phyloP scores from a whole-genome alignment of 495 filamentous ascomycete species.

The Astrothelium macrocarpum region DNA sequence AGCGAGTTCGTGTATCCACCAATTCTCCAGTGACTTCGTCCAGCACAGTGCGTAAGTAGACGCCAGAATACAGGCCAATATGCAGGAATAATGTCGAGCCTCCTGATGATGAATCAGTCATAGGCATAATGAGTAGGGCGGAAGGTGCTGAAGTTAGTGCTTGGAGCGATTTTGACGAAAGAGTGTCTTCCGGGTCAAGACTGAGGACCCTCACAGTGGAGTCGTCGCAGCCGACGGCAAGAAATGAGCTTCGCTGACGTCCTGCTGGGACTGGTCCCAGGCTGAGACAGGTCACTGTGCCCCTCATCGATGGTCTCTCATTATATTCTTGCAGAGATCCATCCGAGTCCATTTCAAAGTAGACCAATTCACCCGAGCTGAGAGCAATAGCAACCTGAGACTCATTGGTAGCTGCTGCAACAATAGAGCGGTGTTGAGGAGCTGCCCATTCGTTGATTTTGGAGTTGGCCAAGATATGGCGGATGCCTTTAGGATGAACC shows the following conservation, averaged over 20 bases:
- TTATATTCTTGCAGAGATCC: conserved; percentile 88
- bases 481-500: conserved; percentile 88
- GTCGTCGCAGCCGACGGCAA: conserved; percentile 95
- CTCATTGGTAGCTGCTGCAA: conserved; percentile 90
- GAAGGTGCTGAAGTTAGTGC: conserved; percentile 84
- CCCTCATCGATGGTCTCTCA: conserved; percentile 89
- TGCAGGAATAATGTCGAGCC: conserved; percentile 84
- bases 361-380: conserved; percentile 91
- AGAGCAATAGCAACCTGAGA: conserved; percentile 87
- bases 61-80: conserved; percentile 88
- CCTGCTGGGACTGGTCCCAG: conserved; percentile 91
- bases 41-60: conserved; percentile 86
- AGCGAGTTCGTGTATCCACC: conserved; percentile 86
- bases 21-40: conserved; percentile 92
- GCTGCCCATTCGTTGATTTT: conserved; percentile 90
- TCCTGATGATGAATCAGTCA: conserved; percentile 75
- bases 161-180: conserved; percentile 90
- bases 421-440: conserved; percentile 86
- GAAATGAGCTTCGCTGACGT: conserved; percentile 69
- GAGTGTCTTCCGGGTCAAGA: conserved; percentile 76
- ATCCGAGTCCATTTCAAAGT: conserved; percentile 93
- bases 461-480: conserved; percentile 71
- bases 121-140: conserved; percentile 82
- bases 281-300: conserved; percentile 88
- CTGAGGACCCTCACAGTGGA: conserved; percentile 88